Conservation (phyloP, 2,329 filamentous ascomycete species). For the Ophiocordyceps camponoti-floridani region DNA sequence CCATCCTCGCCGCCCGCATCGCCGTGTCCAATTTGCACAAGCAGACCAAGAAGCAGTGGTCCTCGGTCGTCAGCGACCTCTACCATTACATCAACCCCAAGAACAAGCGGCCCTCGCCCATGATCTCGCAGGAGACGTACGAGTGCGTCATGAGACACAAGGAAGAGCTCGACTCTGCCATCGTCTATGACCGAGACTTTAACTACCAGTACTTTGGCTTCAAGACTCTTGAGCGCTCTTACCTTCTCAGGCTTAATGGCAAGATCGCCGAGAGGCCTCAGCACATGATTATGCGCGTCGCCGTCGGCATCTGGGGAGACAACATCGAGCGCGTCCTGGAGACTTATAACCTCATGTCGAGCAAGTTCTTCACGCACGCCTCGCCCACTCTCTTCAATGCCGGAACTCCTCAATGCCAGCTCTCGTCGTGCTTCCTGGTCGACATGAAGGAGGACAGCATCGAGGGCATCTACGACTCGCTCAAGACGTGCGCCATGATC, state of each 20-base stretch:
- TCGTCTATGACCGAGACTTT: conserved; percentile 98
- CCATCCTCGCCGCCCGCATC: conserved; percentile 93
- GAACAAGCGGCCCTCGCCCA: conserved; percentile 67
- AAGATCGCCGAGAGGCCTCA: conserved; percentile 95
- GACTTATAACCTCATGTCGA: conserved; percentile 98
- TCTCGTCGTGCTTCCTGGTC: conserved; percentile 96
- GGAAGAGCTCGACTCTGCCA: conserved; percentile 94
- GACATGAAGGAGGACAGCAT: conserved; percentile 99
- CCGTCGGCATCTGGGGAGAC: conserved; percentile 91
- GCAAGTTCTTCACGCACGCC: conserved; percentile 95
- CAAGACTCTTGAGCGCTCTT: conserved; percentile 97
- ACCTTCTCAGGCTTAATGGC: conserved; percentile 84
- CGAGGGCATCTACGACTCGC: conserved; percentile 95
- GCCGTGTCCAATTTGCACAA: conserved; percentile 99
- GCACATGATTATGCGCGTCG: conserved; percentile 99
- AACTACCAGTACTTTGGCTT: conserved; percentile 99
- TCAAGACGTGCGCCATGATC: conserved; percentile 99
- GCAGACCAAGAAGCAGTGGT: conserved; percentile 99
- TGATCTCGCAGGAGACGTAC: conserved; percentile 87
- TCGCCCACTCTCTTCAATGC: conserved; percentile 97
- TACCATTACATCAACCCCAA: conserved; percentile 95
- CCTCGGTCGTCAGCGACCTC: conserved; percentile 80
- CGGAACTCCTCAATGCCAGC: conserved; percentile 81
- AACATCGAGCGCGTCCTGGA: conserved; percentile 88
- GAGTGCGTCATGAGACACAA: conserved; percentile 90